phyloP scores from a whole-genome alignment of 495 filamentous ascomycete species.

The Aspergillus campestris region DNA sequence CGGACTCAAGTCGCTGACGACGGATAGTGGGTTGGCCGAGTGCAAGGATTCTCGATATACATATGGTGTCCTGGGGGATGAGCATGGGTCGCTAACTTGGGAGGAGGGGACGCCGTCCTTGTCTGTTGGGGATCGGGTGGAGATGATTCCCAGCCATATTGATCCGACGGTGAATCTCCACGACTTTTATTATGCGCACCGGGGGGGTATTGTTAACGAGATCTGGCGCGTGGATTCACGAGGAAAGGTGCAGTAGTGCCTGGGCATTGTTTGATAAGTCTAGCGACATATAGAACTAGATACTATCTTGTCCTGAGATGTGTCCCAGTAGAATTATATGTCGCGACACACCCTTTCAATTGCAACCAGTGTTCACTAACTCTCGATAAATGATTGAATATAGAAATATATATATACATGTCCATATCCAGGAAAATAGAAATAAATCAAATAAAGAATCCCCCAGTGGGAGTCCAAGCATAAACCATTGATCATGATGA shows the following conservation, averaged over 20 bases:
- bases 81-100: constrained; percentile 29
- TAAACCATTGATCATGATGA: too few species aligned
- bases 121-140: constrained; percentile 24
- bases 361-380: too few species aligned
- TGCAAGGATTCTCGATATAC: constrained; percentile 26
- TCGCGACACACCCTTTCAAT: too few species aligned
- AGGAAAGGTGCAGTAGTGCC: constrained; percentile 27
- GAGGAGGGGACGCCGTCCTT: constrained; percentile 18
- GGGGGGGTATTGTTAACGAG: constrained; percentile 23
- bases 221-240: constrained; percentile 33
- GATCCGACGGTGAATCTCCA: constrained; percentile 32
- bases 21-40: constrained; percentile 31
- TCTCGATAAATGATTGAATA: too few species aligned
- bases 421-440: too few species aligned
- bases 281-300: too few species aligned
- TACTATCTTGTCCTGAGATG: too few species aligned
- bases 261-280: too few species aligned
- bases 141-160: constrained; percentile 34
- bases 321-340: too few species aligned
- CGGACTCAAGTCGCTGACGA: constrained; percentile 31
- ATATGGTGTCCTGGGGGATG: constrained; percentile 29
- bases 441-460: too few species aligned
- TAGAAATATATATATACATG: too few species aligned
- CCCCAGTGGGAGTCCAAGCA: too few species aligned
- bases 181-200: constrained; percentile 30